Base-by-base conservation (phyloP, 371 early-diverging fungal species). In the Rhizopus microsporus region DNA sequence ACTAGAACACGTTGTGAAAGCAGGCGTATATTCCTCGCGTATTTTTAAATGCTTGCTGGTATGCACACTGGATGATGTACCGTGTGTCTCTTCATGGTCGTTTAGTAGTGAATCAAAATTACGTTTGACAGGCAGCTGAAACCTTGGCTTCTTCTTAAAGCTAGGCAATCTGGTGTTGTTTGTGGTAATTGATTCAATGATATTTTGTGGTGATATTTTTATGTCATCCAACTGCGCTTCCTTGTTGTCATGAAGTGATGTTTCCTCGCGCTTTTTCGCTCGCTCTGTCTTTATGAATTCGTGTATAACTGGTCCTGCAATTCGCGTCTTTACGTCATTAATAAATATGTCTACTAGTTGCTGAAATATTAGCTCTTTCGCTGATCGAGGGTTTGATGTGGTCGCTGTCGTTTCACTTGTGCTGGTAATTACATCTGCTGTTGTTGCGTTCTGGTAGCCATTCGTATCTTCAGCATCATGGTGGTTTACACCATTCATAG, bases 321-420 rank as follows among this genome's bases (percentile, higher is more conserved):
- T 71, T 23, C 85, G 80, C 33, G 72, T 80, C 32, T 80, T 77
- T 8, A 86, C 52, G 62, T 86, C 85, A 47, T 82, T 84, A n/a
- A 83, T 30, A 50, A 86, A 83, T 3, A 86, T 81, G 42, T 83
- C 78, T 10, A 75, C 69, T 29, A 86, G 65, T 59, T 84, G 74
- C n/a, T 70, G 52, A 46, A 73, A 71, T 9, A 84, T 64, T 38
- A 81, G 51, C 29, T 75, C 44, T 73, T 81, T 31, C 68, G 71
- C 57, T 67, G 78, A 31, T 60, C 67, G 10, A 66, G 65, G 38
- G 68, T 15, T 23, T n/a, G 7, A 3, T n/a, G 46, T 6, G 30
- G 13, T 4, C 13, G 55, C 30, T 13, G 40, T 43, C 23, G 39
- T 33, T 6, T 33, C 43, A 13, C 23, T 31, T 29, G 10, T 48